phyloP scores from a whole-genome alignment of 257 asterid species.

The Solanum dulcamara region DNA sequence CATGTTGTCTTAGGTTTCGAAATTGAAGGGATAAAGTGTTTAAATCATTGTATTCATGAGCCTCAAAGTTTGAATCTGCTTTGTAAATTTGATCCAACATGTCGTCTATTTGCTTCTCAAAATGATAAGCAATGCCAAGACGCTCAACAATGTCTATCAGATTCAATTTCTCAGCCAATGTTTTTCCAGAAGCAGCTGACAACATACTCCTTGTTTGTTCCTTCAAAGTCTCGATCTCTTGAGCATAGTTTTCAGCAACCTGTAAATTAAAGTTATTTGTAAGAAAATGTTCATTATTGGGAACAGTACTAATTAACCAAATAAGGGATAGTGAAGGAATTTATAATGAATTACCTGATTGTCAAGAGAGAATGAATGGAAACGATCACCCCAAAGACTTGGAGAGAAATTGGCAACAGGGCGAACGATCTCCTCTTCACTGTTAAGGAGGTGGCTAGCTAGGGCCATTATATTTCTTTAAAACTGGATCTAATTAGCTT shows the following conservation, averaged over 20 bases:
- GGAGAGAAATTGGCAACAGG: conserved; percentile 20
- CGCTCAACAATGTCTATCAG: conserved; percentile 23
- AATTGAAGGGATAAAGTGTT: conserved; percentile 11
- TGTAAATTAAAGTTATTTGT: too few relatives aligned
- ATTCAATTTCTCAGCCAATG: not conserved
- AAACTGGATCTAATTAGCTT: not conserved
- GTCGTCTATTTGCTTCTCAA: conserved; percentile 19
- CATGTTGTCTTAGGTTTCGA: conserved; percentile 31
- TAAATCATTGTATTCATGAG: conserved; percentile 1
- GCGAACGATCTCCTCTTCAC: not conserved
- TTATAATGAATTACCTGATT: not conserved
- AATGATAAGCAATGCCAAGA: conserved; percentile 25
- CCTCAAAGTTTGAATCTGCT: not conserved
- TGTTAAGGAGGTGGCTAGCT: not conserved
- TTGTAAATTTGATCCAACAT: conserved; percentile 1
- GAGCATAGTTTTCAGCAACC: not conserved
- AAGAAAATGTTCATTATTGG: too few relatives aligned
- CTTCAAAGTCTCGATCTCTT: conserved; percentile 16
- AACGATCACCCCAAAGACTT: conserved; percentile 21
- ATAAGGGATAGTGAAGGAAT: not conserved
- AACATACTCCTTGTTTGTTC: conserved; percentile 12
- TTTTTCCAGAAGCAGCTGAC: not conserved
- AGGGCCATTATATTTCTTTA: not conserved
- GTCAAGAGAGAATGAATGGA: conserved; percentile 1
- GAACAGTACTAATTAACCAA: too few relatives aligned